Conservation (phyloP, 1,284 basidiomycete species). For the Ustilago nuda region DNA sequence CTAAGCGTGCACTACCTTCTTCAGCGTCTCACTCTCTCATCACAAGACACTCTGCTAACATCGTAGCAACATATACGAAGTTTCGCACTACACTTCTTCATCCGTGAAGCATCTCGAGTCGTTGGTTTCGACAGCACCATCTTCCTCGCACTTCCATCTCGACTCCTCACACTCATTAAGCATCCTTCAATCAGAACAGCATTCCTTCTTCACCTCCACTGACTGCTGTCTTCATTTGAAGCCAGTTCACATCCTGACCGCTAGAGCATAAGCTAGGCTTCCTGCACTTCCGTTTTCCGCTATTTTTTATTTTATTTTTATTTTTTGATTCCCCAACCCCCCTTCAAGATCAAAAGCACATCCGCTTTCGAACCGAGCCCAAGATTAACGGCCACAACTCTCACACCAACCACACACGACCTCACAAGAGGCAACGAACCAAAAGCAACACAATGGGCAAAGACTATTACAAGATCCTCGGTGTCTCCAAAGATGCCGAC, state of each 20-base stretch:
- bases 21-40: background rate
- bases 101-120: background rate
- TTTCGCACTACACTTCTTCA: background rate
- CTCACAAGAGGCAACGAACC: slow-evolving; percentile 40
- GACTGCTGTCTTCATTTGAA: background rate
- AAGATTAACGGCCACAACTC: slow-evolving; percentile 18
- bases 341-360: no score
- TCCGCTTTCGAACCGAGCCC: background rate
- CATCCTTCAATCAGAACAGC: background rate
- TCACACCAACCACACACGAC: slow-evolving; percentile 8
- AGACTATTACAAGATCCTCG: slow-evolving; percentile 69
- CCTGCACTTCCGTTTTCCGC: background rate
- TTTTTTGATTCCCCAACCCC: no score
- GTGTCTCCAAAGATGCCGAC: slow-evolving; percentile 62
- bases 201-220: background rate
- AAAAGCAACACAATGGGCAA: slow-evolving; percentile 57
- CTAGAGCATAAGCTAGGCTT: background rate
- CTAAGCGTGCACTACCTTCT: background rate
- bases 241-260: background rate
- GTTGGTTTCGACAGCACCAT: background rate
- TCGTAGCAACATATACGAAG: background rate
- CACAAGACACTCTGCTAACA: background rate
- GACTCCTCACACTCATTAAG: background rate
- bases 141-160: background rate
- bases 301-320: no score